A percentile compares a stretch with the other conserved stretches of the same genome.
Evolutionary conservation across 345 rosid genomes (phyloP).

Genomic region (Psidium guajava): DNA sequence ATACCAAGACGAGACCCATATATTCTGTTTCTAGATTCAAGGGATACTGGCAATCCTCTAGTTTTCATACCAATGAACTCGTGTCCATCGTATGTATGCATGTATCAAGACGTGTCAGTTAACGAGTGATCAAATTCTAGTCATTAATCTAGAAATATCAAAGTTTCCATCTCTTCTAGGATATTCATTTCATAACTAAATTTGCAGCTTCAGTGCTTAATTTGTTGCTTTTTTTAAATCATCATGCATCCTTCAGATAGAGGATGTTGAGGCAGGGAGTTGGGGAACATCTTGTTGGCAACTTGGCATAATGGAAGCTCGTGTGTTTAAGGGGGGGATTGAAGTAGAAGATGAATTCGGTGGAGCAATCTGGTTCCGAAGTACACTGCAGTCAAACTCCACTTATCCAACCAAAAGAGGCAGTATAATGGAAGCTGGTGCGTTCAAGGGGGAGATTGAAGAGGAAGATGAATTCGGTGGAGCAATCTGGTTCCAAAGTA

Average conservation of each 20-base stretch:
- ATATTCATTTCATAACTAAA: neutral
- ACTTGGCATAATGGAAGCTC: neutral
- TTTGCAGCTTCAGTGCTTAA: neutral
- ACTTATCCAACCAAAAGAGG: neutral
- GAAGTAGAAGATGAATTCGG: neutral
- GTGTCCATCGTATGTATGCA: neutral
- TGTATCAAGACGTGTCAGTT: neutral
- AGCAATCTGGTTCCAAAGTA: neutral
- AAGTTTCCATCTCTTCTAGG: neutral
- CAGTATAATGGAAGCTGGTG: neutral
- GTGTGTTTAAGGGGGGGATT: neutral
- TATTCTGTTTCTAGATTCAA: neutral
- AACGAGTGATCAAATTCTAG: neutral
- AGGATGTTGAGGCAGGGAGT: neutral
- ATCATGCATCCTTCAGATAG: neutral
- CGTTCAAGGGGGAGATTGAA: neutral
- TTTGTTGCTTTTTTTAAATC: neutral
- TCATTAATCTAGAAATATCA: neutral
- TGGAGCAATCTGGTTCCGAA: neutral
- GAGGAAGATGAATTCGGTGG: neutral
- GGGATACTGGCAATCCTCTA: neutral
- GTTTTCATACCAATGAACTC: neutral
- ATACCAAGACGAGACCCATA: neutral
- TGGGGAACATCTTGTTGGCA: neutral
- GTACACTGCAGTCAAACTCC: neutral